Percentiles rank a stretch among this genome's conserved stretches.
Conservation (phyloP, 192 early-diverging fungal species). For the Obelidium mucronatum region DNA sequence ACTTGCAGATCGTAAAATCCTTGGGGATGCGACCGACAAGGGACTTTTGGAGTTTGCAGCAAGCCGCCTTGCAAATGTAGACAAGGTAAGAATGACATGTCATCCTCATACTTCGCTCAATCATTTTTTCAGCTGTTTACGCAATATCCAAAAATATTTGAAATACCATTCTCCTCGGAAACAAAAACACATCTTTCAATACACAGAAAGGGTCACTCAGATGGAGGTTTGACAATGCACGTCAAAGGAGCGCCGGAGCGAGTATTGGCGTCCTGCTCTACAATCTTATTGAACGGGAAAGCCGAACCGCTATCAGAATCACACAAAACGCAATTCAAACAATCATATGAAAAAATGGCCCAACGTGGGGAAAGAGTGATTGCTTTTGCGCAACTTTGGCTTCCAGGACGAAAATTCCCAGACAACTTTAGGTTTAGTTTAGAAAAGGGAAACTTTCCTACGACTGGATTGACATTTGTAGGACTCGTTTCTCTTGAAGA, state of each 20-base stretch:
- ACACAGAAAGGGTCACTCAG: conserved; percentile 75
- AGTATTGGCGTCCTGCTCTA: conserved; percentile 80
- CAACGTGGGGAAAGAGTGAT: conserved; percentile 86
- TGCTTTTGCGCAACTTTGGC: conserved; percentile 82
- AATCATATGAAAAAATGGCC: conserved; percentile 82
- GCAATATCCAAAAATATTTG: conserved; percentile 87
- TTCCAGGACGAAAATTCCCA: conserved; percentile 75
- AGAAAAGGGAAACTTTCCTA: conserved; percentile 74
- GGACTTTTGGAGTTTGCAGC: conserved; percentile 80
- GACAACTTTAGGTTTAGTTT: conserved; percentile 77
- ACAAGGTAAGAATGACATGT: conserved; percentile 41
- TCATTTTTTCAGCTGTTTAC: conserved; percentile 45
- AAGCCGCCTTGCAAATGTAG: conserved; percentile 74
- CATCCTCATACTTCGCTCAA: conserved; percentile 15
- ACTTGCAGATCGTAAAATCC: conserved; percentile 16
- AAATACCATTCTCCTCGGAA: conserved; percentile 93
- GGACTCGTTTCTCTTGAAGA: conserved; percentile 90
- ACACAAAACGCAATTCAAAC: conserved; percentile 57
- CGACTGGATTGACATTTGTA: conserved; percentile 68
- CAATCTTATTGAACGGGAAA: conserved; percentile 62
- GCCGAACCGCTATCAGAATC: conserved; percentile 65
- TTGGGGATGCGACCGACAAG: conserved; percentile 88
- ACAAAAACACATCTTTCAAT: conserved; percentile 92
- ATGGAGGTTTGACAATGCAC: conserved; percentile 77
- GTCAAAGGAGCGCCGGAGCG: conserved; percentile 93